phyloP scores from a whole-genome alignment of 2,329 filamentous ascomycete genomes.

The Diaporthe batatas region DNA sequence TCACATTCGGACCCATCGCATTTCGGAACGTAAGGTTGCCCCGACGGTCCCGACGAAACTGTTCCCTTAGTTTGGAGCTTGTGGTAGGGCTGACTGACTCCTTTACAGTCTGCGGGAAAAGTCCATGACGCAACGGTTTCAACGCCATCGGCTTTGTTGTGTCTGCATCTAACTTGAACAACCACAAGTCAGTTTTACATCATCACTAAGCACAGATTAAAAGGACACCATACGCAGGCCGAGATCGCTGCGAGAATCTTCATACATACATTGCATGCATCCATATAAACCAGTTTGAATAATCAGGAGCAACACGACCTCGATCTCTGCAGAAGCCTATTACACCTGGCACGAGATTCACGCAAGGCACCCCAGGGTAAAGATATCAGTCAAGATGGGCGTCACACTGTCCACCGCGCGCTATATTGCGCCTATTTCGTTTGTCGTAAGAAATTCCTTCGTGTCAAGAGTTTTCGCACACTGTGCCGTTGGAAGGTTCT shows the following conservation, averaged over 20 bases:
- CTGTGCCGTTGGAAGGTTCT: background rate
- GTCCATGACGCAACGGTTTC: constrained; percentile 38
- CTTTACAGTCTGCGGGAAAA: constrained; percentile 16
- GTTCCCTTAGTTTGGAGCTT: background rate
- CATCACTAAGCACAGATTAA: constrained; percentile 1
- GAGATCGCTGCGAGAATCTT: background rate
- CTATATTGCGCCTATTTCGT: constrained; percentile 66
- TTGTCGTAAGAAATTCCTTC: constrained; percentile 48
- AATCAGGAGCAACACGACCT: background rate
- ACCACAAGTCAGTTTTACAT: constrained; percentile 14
- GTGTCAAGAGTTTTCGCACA: background rate
- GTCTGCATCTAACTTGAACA: constrained; percentile 13
- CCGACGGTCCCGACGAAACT: constrained; percentile 15
- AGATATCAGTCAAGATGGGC: constrained; percentile 56
- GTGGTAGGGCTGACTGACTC: constrained; percentile 23
- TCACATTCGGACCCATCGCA: background rate
- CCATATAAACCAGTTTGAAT: background rate
- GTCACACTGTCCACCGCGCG: constrained; percentile 66
- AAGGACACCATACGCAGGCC: background rate
- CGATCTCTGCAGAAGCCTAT: background rate
- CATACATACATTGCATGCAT: background rate
- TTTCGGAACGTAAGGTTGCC: constrained; percentile 11
- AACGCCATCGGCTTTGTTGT: constrained; percentile 31
- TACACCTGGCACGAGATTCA: too few species aligned
- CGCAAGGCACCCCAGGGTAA: too few species aligned